phyloP scores from a whole-genome alignment of 177 flowering plant genomes.

The Vitis hybrid region DNA sequence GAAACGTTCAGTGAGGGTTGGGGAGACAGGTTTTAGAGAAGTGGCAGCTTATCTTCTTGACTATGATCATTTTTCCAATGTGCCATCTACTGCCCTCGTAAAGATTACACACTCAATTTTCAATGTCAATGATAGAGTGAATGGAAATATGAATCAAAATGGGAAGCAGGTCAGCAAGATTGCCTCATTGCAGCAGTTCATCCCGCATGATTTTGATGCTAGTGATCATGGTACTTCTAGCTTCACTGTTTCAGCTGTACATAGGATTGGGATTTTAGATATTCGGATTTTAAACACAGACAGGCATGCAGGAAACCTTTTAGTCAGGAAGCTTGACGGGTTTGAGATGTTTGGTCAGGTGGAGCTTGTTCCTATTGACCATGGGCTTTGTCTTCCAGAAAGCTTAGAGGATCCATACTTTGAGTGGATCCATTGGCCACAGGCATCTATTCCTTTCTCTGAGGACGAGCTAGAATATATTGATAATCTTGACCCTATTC shows the following conservation, averaged over 20 bases:
- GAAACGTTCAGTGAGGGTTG: conserved; percentile 44
- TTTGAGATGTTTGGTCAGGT: conserved; percentile 34
- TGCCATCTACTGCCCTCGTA: conserved; percentile 43
- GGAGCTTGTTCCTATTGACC: conserved; percentile 47
- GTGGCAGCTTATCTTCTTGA: conserved; percentile 50
- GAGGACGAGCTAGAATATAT: conserved; percentile 45
- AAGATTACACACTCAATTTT: conserved; percentile 44
- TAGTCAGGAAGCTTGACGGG: conserved; percentile 32
- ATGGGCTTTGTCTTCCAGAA: conserved; percentile 45
- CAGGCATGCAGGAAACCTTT: conserved; percentile 43
- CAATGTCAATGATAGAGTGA: conserved; percentile 37
- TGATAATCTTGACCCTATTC: conserved; percentile 28
- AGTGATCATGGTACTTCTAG: conserved; percentile 49
- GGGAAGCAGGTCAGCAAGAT: conserved; percentile 36
- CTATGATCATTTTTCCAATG: conserved; percentile 40
- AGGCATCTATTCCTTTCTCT: conserved; percentile 45
- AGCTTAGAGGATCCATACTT: conserved; percentile 48
- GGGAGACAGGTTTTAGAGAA: conserved; percentile 48
- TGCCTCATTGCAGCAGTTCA: conserved; percentile 43
- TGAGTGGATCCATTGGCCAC: conserved; percentile 56
- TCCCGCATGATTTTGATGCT: conserved; percentile 47
- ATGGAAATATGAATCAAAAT: conserved; percentile 13
- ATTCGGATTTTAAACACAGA: conserved; percentile 42
- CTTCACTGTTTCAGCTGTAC: conserved; percentile 42
- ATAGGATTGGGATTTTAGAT: conserved; percentile 43